Evolutionary conservation across 192 early-diverging fungal genomes (phyloP), one percentile per base, ranked within the genome.

Genomic region (Rhizophagus sp.): DNA sequence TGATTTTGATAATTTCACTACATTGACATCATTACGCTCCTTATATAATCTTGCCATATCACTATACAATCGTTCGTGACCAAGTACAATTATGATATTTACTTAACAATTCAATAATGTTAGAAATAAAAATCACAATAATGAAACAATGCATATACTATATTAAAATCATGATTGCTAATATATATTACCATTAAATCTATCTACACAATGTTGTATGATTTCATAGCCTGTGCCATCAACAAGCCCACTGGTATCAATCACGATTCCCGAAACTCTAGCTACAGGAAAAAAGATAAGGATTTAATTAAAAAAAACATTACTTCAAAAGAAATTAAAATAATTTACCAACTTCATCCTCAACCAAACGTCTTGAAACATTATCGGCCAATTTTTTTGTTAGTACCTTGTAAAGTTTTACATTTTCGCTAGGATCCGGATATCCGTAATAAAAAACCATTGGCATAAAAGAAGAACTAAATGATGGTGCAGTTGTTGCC

Each of bases 361-460:
- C 84, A 0, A 84, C 86, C 49, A 94, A 71, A 44, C 97, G 92
- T 30, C 84, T 82, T 11, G 88, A 83, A 3, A 97, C 89, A 3
- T 92, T 82, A 9, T 70, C 72, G 0, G 96, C 93, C 15, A 97
- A 82, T 65, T 88, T 82, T 15, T 84, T 79, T 0, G 93, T 83
- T 44, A 97, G 82, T 10, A 90, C n/a, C 27, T 88, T 89, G 81
- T 96, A 99, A 70, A 97, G 83, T 78, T 91, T 92, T 39, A 88
- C 76, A 83, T 98, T 98, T 13, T 96, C 95, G 10, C 81, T 79
- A 0, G 93, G 92, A 27, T 86, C 87, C 22, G 91, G 82, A 75
- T 94, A 93, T 44, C 98, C 98, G 85, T 95, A 98, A 84, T 98
- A 98, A 81, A 94, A 96, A 13, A 91, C 93, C 13, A 98, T 73